phyloP scores from a whole-genome alignment of 1,139 yeast species.

The Saccharomyces hybrid region DNA sequence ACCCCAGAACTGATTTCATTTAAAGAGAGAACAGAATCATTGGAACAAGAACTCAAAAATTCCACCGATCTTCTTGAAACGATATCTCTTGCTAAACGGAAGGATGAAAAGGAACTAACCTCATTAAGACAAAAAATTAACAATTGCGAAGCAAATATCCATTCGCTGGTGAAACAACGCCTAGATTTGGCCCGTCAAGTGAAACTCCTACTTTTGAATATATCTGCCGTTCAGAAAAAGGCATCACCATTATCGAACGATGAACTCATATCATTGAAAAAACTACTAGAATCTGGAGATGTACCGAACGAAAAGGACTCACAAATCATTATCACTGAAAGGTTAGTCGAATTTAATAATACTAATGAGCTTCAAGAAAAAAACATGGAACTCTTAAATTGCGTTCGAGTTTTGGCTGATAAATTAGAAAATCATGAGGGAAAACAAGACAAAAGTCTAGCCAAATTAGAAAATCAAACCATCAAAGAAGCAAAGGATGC shows the following conservation, averaged over 20 bases:
- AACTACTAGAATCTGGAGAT: conserved; percentile 29
- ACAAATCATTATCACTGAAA: conserved; percentile 60
- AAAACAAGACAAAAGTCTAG: conserved; percentile 30
- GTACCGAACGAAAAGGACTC: conserved; percentile 50
- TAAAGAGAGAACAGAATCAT: conserved; percentile 42
- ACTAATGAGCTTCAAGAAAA: conserved; percentile 63
- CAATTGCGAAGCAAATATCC: conserved; percentile 36
- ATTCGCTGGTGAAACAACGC: conserved; percentile 47
- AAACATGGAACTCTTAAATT: conserved; percentile 61
- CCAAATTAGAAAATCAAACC: conserved; percentile 46
- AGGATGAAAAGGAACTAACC: conserved; percentile 27
- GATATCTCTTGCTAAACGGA: conserved; percentile 35
- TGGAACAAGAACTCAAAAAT: conserved; percentile 48
- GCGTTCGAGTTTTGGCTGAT: conserved; percentile 62
- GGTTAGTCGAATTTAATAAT: conserved; percentile 62
- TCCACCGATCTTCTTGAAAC: conserved; percentile 42
- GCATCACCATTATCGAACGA: conserved; percentile 44
- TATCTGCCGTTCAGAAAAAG: conserved; percentile 37
- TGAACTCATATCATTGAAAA: conserved; percentile 45
- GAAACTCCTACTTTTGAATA: conserved; percentile 46
- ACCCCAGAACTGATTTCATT: conserved; percentile 71
- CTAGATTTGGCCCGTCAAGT: conserved; percentile 75
- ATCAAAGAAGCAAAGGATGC: conserved; percentile 71
- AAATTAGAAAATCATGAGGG: conserved; percentile 28
- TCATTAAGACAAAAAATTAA: conserved; percentile 30